phyloP scores from a whole-genome alignment of 2,329 filamentous ascomycete genomes.

The Epichloe uncinata region DNA sequence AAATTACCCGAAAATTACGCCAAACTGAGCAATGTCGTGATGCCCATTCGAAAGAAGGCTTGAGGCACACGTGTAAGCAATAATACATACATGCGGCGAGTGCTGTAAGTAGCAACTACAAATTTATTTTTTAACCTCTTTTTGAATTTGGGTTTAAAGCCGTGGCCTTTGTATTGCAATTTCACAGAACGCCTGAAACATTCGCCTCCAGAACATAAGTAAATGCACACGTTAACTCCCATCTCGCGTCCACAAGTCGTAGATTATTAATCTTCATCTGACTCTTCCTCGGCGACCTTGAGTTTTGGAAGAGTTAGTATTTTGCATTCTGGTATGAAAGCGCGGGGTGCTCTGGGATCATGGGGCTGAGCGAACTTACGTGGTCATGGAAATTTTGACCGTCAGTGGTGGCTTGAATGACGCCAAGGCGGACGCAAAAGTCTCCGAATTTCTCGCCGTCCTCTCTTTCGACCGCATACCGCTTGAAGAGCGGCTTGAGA shows the following conservation, averaged over 20 bases:
- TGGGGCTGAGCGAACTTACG: slow-evolving; percentile 52
- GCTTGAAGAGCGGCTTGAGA: slow-evolving; percentile 76
- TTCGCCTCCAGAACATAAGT: not conserved
- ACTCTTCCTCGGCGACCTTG: slow-evolving; percentile 38
- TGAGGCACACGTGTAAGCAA: not conserved
- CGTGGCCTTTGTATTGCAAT: not conserved
- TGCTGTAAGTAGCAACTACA: not conserved
- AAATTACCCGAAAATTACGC: too few species aligned
- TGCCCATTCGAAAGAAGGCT: too few species aligned
- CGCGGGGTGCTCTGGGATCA: not conserved
- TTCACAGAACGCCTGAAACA: not conserved
- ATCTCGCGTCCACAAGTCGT: not conserved
- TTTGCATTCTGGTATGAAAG: not conserved
- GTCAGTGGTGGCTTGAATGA: slow-evolving; percentile 84
- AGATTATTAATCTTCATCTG: slow-evolving; percentile 29
- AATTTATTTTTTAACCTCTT: not conserved
- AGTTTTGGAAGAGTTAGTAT: slow-evolving; percentile 6
- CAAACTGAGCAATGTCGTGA: too few species aligned
- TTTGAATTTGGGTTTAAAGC: not conserved
- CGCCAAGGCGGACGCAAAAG: slow-evolving; percentile 71
- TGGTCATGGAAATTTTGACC: slow-evolving; percentile 91
- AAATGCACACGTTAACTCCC: not conserved
- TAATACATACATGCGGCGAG: not conserved
- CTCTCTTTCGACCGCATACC: slow-evolving; percentile 72
- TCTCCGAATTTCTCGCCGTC: slow-evolving; percentile 86